A percentile compares a stretch with the other conserved stretches of the same genome.
Evolutionary conservation across 371 early-diverging fungal genomes (phyloP).

Genomic region (Mucor lusitanicus): DNA sequence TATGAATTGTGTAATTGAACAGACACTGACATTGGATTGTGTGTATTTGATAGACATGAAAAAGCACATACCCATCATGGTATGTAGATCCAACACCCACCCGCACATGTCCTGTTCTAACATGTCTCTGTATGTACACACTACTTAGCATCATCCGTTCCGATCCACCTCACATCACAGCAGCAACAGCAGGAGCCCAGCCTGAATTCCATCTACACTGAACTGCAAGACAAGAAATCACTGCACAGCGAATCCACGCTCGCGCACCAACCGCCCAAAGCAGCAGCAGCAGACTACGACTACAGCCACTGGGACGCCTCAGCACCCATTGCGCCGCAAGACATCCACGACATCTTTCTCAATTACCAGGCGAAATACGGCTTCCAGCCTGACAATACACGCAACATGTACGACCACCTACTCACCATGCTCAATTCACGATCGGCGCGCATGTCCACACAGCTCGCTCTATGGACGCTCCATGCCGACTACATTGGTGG

Average conservation of each 20-base stretch:
- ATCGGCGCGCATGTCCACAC: constrained; percentile 77
- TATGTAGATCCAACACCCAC: no score
- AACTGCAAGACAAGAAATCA: neutral
- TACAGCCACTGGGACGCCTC: constrained; percentile 19
- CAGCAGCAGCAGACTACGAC: neutral
- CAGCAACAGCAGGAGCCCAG: neutral
- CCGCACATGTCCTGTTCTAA: no score
- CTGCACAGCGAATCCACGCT: constrained; percentile 1
- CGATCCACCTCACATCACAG: neutral
- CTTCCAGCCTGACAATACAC: constrained; percentile 77
- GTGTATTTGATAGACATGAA: neutral
- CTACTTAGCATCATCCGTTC: constrained; percentile 11
- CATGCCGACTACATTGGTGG: constrained; percentile 90
- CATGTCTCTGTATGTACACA: no score
- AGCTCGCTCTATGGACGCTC: constrained; percentile 72
- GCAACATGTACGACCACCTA: constrained; percentile 74
- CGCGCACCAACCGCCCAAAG: neutral
- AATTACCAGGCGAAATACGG: constrained; percentile 71
- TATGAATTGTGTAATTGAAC: neutral
- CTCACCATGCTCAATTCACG: constrained; percentile 83
- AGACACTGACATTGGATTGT: neutral
- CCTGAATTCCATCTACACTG: constrained; percentile 9
- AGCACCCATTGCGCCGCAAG: constrained; percentile 24
- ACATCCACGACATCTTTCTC: constrained; percentile 69
- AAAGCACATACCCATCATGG: neutral